phyloP scores from a whole-genome alignment of 768 basidiomycete genomes.

The Coprinellus aureogranulatus region DNA sequence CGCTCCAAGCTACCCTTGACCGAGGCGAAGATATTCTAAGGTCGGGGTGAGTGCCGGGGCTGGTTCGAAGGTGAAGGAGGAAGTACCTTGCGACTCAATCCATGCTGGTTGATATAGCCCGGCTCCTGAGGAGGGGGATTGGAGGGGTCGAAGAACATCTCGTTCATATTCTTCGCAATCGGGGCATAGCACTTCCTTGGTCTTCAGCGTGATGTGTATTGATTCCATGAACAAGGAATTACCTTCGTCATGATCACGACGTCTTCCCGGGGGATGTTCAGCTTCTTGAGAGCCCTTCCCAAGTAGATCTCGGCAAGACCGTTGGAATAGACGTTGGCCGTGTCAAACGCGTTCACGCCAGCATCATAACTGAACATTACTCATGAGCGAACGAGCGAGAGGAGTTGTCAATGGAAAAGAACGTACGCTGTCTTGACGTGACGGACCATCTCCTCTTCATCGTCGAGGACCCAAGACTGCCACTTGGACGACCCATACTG shows the following conservation, averaged over 20 bases:
- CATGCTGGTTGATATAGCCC: slow-evolving; percentile 57
- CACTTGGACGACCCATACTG: slow-evolving; percentile 53
- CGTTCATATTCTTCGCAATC: slow-evolving; percentile 26
- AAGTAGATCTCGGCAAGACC: slow-evolving; percentile 64
- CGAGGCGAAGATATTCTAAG: slow-evolving; percentile 69
- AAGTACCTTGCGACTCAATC: slow-evolving; percentile 34
- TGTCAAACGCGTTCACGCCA: slow-evolving; percentile 64
- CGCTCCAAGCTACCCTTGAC: slow-evolving; percentile 64
- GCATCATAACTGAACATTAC: slow-evolving; percentile 42
- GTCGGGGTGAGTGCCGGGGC: not conserved
- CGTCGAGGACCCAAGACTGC: slow-evolving; percentile 44
- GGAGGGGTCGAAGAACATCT: slow-evolving; percentile 4
- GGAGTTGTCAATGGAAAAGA: slow-evolving; percentile 11
- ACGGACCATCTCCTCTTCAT: slow-evolving; percentile 48
- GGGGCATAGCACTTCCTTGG: slow-evolving; percentile 33
- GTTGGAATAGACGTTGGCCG: slow-evolving; percentile 62
- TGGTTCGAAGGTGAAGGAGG: not conserved
- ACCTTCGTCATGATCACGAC: slow-evolving; percentile 85
- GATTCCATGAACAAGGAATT: not conserved
- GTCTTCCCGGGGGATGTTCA: slow-evolving; percentile 63
- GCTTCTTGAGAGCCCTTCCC: slow-evolving; percentile 68
- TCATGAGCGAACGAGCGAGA: not conserved
- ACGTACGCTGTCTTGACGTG: slow-evolving; percentile 52
- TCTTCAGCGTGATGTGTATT: not conserved
- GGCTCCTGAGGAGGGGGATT: slow-evolving; percentile 26